Conservation (phyloP, 202 grass and related monocot species). For the Carex arenaria region DNA sequence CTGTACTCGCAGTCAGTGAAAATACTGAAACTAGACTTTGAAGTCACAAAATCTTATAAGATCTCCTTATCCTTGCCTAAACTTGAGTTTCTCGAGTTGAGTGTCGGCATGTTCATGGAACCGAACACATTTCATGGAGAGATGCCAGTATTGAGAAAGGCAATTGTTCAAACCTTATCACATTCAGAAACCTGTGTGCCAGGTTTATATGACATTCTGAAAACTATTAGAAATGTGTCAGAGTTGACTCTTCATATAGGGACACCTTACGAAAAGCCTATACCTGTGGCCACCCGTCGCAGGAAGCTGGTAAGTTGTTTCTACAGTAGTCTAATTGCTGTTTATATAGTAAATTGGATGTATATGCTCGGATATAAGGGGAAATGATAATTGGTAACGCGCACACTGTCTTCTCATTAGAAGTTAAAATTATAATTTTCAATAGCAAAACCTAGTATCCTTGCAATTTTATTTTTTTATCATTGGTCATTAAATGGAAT, state of each 20-base stretch:
- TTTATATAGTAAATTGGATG: too few relatives aligned
- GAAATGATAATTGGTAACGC: not conserved
- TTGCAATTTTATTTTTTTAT: too few relatives aligned
- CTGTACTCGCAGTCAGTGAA: not conserved
- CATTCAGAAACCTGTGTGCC: too few relatives aligned
- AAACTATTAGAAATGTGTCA: not conserved
- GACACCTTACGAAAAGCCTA: not conserved
- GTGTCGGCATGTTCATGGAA: not conserved
- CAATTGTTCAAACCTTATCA: not conserved
- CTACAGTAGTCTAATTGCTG: too few relatives aligned
- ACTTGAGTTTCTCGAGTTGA: not conserved
- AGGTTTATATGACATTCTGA: not conserved
- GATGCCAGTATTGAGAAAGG: not conserved
- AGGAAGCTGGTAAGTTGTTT: not conserved
- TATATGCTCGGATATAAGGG: not conserved
- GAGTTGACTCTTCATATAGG: not conserved
- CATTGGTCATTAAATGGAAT: too few relatives aligned
- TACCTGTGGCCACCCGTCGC: too few relatives aligned
- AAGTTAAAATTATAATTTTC: too few relatives aligned
- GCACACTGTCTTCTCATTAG: not conserved
- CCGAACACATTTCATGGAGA: not conserved
- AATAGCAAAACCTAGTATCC: too few relatives aligned
- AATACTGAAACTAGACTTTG: not conserved
- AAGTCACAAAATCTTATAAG: not conserved
- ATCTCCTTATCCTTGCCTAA: not conserved